These are phyloP conservation scores for Suhomyces taliae DNA, from an alignment of 1,139 yeast genomes.

Conservation along the genomic window DNA sequence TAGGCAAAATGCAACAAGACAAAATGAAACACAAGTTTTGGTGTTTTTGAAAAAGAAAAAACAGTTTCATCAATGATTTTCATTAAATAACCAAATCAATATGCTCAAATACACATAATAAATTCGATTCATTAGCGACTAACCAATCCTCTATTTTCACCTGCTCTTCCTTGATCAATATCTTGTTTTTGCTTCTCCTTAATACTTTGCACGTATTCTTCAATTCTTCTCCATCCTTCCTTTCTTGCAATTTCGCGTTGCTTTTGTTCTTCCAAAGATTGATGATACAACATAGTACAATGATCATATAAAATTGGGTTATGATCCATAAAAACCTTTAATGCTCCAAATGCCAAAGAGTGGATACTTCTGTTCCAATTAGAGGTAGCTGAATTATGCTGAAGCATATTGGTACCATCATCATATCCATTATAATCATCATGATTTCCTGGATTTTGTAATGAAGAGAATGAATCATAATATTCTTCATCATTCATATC, in stretches of 20 bases:
- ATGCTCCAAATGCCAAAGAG: slow-evolving; percentile 84
- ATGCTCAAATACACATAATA: no score
- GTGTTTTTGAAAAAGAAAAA: no score
- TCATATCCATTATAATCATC: slow-evolving; percentile 19
- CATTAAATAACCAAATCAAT: background rate
- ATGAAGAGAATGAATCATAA: slow-evolving; percentile 43
- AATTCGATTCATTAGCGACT: slow-evolving; percentile 3
- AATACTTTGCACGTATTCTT: slow-evolving; percentile 52
- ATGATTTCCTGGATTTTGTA: slow-evolving; percentile 26
- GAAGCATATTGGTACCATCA: slow-evolving; percentile 19
- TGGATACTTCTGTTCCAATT: slow-evolving; percentile 93
- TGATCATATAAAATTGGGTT: slow-evolving; percentile 90
- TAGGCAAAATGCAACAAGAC: background rate
- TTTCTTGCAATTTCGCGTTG: slow-evolving; percentile 61
- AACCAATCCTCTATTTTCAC: slow-evolving; percentile 5
- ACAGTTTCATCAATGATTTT: no score
- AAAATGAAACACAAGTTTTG: background rate
- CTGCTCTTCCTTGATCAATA: slow-evolving; percentile 6
- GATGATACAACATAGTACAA: slow-evolving; percentile 83
- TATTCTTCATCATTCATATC: slow-evolving; percentile 48
- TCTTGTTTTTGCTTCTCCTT: slow-evolving; percentile 17
- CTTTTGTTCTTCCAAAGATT: slow-evolving; percentile 65
- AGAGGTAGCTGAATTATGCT: slow-evolving; percentile 49
- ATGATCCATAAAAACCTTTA: slow-evolving; percentile 91
- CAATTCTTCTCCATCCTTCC: slow-evolving; percentile 76